These are phyloP conservation scores for Xylariales sp. DNA, from an alignment of 2,329 filamentous ascomycete genomes.

Conservation along the genomic window DNA sequence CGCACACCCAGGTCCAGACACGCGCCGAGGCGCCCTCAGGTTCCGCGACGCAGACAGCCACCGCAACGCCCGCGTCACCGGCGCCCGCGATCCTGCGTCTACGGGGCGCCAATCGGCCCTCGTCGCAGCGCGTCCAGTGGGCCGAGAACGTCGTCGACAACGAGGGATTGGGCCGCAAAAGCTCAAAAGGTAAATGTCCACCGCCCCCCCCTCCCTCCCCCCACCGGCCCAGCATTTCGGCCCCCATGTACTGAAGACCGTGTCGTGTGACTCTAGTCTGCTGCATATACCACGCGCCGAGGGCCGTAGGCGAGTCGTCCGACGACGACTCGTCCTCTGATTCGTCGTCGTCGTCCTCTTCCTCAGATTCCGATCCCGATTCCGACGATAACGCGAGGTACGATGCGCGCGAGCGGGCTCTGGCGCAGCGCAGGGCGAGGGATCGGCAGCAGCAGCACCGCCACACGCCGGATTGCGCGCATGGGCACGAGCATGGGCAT, in stretches of 20 bases:
- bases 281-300: slow-evolving; percentile 95
- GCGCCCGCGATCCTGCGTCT: slow-evolving; percentile 60
- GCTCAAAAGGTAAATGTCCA: slow-evolving; percentile 79
- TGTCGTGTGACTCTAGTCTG: slow-evolving; percentile 72
- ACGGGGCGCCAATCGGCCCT: slow-evolving; percentile 59
- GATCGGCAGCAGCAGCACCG: slow-evolving; percentile 48
- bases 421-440: slow-evolving; percentile 40
- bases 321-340: slow-evolving; percentile 60
- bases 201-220: too few species aligned
- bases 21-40: slow-evolving; percentile 29
- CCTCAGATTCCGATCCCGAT: slow-evolving; percentile 59
- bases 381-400: slow-evolving; percentile 39
- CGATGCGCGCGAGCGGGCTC: slow-evolving; percentile 46
- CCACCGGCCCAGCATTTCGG: neutral
- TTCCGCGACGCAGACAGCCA: slow-evolving; percentile 46
- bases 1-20: slow-evolving; percentile 30
- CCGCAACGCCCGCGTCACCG: slow-evolving; percentile 24
- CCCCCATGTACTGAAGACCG: slow-evolving; percentile 8
- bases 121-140: slow-evolving; percentile 82
- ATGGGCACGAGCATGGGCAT: slow-evolving; percentile 45
- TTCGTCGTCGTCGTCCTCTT: slow-evolving; percentile 62
- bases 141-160: slow-evolving; percentile 94
- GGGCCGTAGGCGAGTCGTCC: slow-evolving; percentile 81
- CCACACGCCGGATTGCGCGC: slow-evolving; percentile 44
- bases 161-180: slow-evolving; percentile 93